Percentiles rank a stretch among this genome's conserved stretches.
Evolutionary conservation across 2,329 filamentous ascomycete genomes (phyloP).

Genomic region (Tetracladium maxilliforme): DNA sequence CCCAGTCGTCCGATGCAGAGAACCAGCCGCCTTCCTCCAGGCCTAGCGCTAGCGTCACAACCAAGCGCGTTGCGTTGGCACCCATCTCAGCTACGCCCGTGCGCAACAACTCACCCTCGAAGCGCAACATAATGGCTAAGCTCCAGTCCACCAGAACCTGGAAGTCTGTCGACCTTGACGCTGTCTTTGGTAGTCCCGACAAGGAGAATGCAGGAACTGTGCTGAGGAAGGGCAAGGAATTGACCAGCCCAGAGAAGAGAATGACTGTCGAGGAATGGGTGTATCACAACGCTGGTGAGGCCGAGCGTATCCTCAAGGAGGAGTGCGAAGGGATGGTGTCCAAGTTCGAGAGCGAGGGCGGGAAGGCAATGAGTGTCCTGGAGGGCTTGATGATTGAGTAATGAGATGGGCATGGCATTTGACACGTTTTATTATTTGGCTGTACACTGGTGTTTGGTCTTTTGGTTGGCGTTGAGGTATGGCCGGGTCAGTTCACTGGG

Average conservation of each 20-base stretch:
- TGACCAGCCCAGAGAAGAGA: constrained; percentile 64
- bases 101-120: constrained; percentile 54
- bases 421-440: too few relatives aligned
- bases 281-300: constrained; percentile 60
- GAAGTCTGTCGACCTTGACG: constrained; percentile 63
- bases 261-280: constrained; percentile 97
- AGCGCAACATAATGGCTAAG: constrained; percentile 38
- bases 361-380: constrained; percentile 60
- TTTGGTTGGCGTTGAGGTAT: too few relatives aligned
- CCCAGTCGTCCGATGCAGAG: constrained; percentile 67
- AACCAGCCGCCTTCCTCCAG: constrained; percentile 61
- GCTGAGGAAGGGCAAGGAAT: constrained; percentile 34
- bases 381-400: constrained; percentile 46
- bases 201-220: constrained; percentile 35
- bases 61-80: constrained; percentile 31
- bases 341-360: constrained; percentile 72
- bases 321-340: constrained; percentile 77
- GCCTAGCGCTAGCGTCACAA: constrained; percentile 23
- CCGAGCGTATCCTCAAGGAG: constrained; percentile 62
- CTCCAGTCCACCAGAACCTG: constrained; percentile 46
- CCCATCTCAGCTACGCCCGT: constrained; percentile 29
- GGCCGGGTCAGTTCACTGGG: too few relatives aligned
- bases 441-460: too few relatives aligned
- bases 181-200: too few relatives aligned
- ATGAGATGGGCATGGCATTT: background rate